Evolutionary conservation across 176 grass and related monocot species (phyloP), one percentile per base, ranked within the genome.

Genomic region (Eremochloa ophiuroides): DNA sequence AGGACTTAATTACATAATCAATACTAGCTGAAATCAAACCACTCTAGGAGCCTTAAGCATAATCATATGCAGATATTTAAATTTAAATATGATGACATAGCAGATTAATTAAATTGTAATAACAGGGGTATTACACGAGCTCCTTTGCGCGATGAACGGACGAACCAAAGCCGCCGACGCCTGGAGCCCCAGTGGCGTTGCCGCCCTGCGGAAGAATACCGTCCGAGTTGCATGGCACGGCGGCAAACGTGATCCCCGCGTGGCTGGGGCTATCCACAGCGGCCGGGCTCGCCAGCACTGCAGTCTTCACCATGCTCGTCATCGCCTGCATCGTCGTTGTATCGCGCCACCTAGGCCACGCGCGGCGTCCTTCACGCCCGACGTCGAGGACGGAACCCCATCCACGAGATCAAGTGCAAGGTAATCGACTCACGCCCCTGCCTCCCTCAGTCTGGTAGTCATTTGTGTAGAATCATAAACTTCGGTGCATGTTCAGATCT

Each of bases 381-480:
- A 94, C 66, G 82, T 92, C 47, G 92, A 97, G 89, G 90, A 88
- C 38, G 1, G 16, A 88, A n/a, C 26, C 67, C 90, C 63, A 61
- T 97, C 86, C 85, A 97, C 76, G 92, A 94, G 83, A 92, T 92
- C 89, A 97, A 97, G 89, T 69, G 90, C 11, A 95, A 95, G 93
- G 93, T 95, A 70, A 29, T n/a, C n/a, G n/a, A 40, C 6, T 59
- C 38, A 13, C 69, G 20, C 81, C 27, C 60, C 62, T 58, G 72
- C 60, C 43, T 71, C 39, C 34, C 22, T 56, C 46, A 56, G 3
- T 55, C 72, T 10, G 22, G 60, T 68, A 8, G 62, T 66, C 16
- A 12, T 47, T 13, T 23, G 18, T 11, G 18, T 50, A 18, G 11
- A 88, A 73, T 73, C 58, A n/a, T 48, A 33, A 10, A 50, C 6